Conservation (phyloP, 768 basidiomycete species). For the Terana coerulea region DNA sequence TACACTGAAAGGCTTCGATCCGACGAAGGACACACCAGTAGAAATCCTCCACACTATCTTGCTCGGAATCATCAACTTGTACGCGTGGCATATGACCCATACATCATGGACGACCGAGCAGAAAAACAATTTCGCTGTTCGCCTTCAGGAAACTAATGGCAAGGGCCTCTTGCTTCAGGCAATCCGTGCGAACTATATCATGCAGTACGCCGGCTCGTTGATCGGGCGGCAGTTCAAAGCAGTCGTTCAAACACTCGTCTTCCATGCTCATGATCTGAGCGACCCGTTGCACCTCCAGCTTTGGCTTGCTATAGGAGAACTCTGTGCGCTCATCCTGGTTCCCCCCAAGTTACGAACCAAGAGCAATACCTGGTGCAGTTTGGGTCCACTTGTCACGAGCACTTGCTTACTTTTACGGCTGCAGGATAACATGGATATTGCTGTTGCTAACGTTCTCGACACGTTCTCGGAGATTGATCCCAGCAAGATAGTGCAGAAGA, state of each 20-base stretch:
- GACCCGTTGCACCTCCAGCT: conserved; percentile 9
- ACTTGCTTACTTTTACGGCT: no score
- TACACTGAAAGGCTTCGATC: conserved; percentile 19
- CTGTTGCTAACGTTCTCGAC: conserved; percentile 27
- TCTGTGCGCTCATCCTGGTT: conserved; percentile 19
- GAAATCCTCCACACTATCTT: conserved; percentile 44
- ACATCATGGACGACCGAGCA: conserved; percentile 27
- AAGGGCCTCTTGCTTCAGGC: conserved; percentile 23
- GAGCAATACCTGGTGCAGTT: conserved; percentile 19
- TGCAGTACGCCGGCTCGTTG: conserved; percentile 39
- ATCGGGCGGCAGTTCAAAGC: conserved; percentile 42
- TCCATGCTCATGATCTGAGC: conserved; percentile 28
- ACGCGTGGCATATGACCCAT: conserved; percentile 35
- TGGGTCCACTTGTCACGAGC: no score
- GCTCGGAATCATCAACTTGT: conserved; percentile 40
- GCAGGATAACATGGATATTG: conserved; percentile 17
- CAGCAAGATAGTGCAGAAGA: conserved; percentile 9
- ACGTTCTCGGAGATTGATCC: conserved; percentile 13
- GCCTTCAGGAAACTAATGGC: conserved; percentile 31
- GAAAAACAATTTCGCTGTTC: conserved; percentile 24
- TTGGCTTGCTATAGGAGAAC: conserved; percentile 18
- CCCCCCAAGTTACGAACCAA: conserved; percentile 17
- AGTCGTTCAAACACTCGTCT: conserved; percentile 32
- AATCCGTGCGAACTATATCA: conserved; percentile 38
- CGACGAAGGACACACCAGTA: conserved; percentile 26